Base-by-base conservation (phyloP, 768 basidiomycete genomes). In the Chalciporus pseudorubinellus region DNA sequence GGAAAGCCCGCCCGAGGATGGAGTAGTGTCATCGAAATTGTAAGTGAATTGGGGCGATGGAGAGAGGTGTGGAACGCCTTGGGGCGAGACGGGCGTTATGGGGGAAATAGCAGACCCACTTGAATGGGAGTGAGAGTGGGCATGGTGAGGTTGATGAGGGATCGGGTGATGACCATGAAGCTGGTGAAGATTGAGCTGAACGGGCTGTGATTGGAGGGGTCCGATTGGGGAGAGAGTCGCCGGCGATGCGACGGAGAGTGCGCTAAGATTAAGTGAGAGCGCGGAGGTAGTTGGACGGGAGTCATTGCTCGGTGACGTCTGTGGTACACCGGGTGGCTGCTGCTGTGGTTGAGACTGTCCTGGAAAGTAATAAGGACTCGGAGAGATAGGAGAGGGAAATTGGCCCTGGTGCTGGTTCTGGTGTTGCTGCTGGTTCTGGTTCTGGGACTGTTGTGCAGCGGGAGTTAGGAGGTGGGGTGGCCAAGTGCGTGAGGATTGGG, bases 191-290 rank as follows among this genome's bases (percentile, higher is more conserved):
- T 87, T 69, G 83, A 79, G 40, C 78, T 83, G 53, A 79, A 65
- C 21, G 63, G 66, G 51, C 66, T 68, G 56, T 52, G 74, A 56
- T 57, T 73, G 54, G 44, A 75, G 75, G 8, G 77, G 75, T 18
- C 75, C 79, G 63, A 82, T 79, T 40, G 87, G 84, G 12, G 85
- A 86, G 47, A 83, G 74, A 53, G 80, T 80, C 8, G 82, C 75
- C 9, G 85, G 85, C 19, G 84, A 86, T 38, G 84, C 69, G 48
- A 89, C 86, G 44, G 80, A 73, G 46, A 89, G 77, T 1, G 79
- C 76, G 21, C 81, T 82, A 50, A 90, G 74, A 64, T 88, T 89
- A 64, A 89, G 79, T 26, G 83, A 80, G 39, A 89, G 74, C 1
- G 73, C 63, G 31, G 76, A 68, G n/a, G 73, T 59, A 20, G 61